A percentile compares a stretch with the other conserved stretches of the same genome.
These are phyloP conservation scores for Urochloa ruziziensis DNA, from an alignment of 176 grass and related monocot species.

Conservation along the genomic window DNA sequence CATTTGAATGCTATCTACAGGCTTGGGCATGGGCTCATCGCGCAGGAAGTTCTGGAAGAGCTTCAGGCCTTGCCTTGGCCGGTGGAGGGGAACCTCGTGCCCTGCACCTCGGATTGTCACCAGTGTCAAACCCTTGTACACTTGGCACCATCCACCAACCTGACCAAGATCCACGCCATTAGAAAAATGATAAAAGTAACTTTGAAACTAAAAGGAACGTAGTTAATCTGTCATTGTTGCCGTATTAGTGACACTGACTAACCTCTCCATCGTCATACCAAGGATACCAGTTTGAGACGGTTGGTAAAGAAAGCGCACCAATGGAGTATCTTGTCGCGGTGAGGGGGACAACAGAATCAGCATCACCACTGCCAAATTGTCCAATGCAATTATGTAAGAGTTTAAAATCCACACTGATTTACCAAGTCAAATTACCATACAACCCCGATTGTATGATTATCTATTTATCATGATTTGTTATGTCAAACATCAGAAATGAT, in stretches of 20 bases:
- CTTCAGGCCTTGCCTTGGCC: constrained; percentile 49
- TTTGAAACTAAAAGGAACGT: background rate
- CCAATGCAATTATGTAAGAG: background rate
- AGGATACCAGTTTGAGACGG: constrained; percentile 60
- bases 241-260: background rate
- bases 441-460: background rate
- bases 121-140: constrained; percentile 60
- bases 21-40: constrained; percentile 51
- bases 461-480: background rate
- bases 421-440: background rate
- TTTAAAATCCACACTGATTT: background rate
- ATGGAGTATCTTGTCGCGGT: constrained; percentile 75
- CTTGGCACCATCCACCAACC: constrained; percentile 71
- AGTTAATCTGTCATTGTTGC: background rate
- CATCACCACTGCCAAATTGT: constrained; percentile 59
- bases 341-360: constrained; percentile 73
- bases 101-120: constrained; percentile 54
- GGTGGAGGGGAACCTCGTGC: constrained; percentile 72
- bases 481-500: background rate
- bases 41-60: constrained; percentile 66
- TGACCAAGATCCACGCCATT: constrained; percentile 18
- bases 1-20: constrained; percentile 29
- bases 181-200: background rate
- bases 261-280: constrained; percentile 68
- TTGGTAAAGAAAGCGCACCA: constrained; percentile 63